Evolutionary conservation across 1,284 basidiomycete genomes (phyloP).

Genomic region (Kalmanozyma brasiliensis): DNA sequence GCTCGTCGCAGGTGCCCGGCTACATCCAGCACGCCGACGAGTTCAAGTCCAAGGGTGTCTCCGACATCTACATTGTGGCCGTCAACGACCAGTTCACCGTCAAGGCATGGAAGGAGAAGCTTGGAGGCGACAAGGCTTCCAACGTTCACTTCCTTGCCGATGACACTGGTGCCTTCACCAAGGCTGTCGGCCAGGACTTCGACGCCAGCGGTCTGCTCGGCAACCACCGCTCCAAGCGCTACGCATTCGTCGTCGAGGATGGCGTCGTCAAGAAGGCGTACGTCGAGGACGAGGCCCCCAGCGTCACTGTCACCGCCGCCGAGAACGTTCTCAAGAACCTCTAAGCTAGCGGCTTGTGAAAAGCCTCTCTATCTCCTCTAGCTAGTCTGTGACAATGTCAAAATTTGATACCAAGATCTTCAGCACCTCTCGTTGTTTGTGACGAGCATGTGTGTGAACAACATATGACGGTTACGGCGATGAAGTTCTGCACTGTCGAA

Average conservation of each 20-base stretch:
- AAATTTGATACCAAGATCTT: not conserved
- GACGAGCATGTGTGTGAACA: no score
- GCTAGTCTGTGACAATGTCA: not conserved
- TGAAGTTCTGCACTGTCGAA: no score
- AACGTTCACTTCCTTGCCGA: conserved; percentile 64
- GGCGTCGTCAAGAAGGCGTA: conserved; percentile 56
- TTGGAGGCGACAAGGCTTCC: conserved; percentile 38
- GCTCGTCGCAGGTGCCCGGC: conserved; percentile 65
- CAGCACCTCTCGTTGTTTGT: no score
- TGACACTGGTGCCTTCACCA: conserved; percentile 64
- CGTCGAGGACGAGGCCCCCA: conserved; percentile 58
- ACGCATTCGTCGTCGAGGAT: conserved; percentile 55
- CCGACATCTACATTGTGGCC: conserved; percentile 60
- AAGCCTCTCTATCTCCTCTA: no score
- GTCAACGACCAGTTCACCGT: conserved; percentile 65
- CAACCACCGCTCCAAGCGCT: conserved; percentile 53
- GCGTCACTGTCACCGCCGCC: conserved; percentile 58
- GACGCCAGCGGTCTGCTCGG: conserved; percentile 63
- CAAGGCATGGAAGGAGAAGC: conserved; percentile 65
- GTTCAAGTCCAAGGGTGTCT: conserved; percentile 61
- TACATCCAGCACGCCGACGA: conserved; percentile 58
- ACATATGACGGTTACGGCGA: no score
- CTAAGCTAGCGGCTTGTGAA: no score
- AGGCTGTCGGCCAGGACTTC: conserved; percentile 59
- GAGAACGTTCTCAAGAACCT: conserved; percentile 57